Evolutionary conservation across 192 early-diverging fungal genomes (phyloP).

Genomic region (Backusella sp.): DNA sequence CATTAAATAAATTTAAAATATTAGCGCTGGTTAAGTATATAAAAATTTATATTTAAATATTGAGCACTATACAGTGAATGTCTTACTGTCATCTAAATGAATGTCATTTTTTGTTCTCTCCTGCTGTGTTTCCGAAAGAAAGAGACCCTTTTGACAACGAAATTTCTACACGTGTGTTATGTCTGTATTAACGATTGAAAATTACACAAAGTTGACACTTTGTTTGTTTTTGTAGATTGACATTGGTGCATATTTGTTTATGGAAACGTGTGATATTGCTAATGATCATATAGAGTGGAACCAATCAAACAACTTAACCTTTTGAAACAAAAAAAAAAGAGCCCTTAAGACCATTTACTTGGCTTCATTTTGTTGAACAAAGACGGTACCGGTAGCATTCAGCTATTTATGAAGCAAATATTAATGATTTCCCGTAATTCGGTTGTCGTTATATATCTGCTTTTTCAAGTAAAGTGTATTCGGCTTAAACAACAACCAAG

Average conservation of each 20-base stretch:
- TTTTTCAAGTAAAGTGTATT: no score
- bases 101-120: not conserved
- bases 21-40: not conserved
- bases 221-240: not conserved
- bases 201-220: constrained; percentile 5
- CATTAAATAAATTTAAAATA: not conserved
- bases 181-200: not conserved
- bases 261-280: not conserved
- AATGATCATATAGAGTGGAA: not conserved
- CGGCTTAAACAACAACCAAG: not conserved
- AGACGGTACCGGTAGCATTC: not conserved
- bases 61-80: not conserved
- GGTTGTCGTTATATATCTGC: not conserved
- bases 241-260: constrained; percentile 6
- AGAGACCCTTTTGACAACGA: not conserved
- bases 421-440: not conserved
- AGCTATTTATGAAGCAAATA: not conserved
- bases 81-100: not conserved
- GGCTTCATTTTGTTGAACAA: not conserved
- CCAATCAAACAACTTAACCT: not conserved
- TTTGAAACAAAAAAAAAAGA: not conserved
- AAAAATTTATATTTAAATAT: not conserved
- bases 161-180: not conserved
- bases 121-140: not conserved
- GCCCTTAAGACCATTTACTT: not conserved